Evolutionary conservation across 2,329 filamentous ascomycete genomes (phyloP).

Genomic region (Penicillium sp.): DNA sequence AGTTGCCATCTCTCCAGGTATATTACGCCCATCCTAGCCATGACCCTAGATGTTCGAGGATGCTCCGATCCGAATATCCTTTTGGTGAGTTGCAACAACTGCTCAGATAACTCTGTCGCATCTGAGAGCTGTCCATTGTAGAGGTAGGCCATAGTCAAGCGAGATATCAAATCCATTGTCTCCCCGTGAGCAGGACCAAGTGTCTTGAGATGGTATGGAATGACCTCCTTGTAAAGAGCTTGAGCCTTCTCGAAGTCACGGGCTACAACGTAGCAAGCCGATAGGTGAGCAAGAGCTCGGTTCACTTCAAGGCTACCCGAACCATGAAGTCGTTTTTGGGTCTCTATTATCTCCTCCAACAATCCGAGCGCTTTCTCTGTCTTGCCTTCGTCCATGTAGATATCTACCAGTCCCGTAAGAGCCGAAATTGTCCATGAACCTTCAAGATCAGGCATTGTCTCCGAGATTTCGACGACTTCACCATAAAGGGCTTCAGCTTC

Average conservation of each 20-base stretch:
- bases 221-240: background rate
- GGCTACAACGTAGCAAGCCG: background rate
- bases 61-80: background rate
- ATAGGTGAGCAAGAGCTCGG: background rate
- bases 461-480: background rate
- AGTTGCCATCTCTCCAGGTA: background rate
- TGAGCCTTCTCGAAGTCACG: background rate
- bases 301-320: background rate
- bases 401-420: background rate
- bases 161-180: background rate
- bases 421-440: background rate
- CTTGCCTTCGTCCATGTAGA: background rate
- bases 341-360: background rate
- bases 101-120: constrained; percentile 1
- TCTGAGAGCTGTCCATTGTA: constrained; percentile 1
- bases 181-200: background rate
- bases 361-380: background rate
- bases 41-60: background rate
- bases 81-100: background rate
- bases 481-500: constrained; percentile 12
- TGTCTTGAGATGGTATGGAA: background rate
- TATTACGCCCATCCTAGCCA: background rate
- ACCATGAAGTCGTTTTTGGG: background rate
- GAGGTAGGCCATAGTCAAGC: background rate
- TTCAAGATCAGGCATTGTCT: background rate